Percentiles rank a stretch among this genome's conserved stretches.
These are phyloP conservation scores for Trametes sanguinea DNA, from an alignment of 768 basidiomycete species.

Conservation along the genomic window DNA sequence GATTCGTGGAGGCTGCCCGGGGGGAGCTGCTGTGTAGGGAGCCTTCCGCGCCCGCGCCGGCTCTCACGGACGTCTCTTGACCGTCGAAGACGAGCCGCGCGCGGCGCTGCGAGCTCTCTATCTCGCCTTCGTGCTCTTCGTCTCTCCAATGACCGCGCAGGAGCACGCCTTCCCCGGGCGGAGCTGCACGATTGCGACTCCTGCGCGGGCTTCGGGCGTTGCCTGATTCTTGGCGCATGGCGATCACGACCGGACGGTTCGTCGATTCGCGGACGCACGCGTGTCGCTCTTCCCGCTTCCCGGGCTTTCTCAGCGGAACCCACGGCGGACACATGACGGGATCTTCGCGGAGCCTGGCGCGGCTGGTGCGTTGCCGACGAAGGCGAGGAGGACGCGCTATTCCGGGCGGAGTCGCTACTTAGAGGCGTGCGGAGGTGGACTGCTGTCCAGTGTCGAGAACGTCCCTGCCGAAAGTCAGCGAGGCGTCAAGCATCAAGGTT, in stretches of 20 bases:
- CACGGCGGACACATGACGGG: slow-evolving; percentile 10
- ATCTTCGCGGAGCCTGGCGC: slow-evolving; percentile 9
- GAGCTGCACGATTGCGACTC: neutral
- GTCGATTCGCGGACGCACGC: neutral
- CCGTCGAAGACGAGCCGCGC: too few relatives aligned
- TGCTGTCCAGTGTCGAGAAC: neutral
- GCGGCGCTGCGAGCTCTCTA: too few relatives aligned
- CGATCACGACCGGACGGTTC: neutral
- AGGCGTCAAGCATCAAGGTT: neutral
- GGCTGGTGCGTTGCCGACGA: neutral
- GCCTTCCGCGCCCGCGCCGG: too few relatives aligned
- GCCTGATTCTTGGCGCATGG: neutral
- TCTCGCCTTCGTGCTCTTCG: too few relatives aligned
- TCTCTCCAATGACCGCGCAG: too few relatives aligned
- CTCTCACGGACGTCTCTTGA: too few relatives aligned
- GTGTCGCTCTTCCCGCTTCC: neutral
- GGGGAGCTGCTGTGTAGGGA: too few relatives aligned
- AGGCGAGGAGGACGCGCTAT: too few relatives aligned
- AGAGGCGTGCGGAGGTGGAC: neutral
- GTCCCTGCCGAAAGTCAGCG: neutral
- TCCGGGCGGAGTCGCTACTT: neutral
- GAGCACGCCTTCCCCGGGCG: neutral
- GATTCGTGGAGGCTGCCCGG: neutral
- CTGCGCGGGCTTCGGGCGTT: neutral
- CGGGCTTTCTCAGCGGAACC: slow-evolving; percentile 8